Evolutionary conservation across 1,284 basidiomycete genomes (phyloP).

Genomic region (Meripilus lineatus): DNA sequence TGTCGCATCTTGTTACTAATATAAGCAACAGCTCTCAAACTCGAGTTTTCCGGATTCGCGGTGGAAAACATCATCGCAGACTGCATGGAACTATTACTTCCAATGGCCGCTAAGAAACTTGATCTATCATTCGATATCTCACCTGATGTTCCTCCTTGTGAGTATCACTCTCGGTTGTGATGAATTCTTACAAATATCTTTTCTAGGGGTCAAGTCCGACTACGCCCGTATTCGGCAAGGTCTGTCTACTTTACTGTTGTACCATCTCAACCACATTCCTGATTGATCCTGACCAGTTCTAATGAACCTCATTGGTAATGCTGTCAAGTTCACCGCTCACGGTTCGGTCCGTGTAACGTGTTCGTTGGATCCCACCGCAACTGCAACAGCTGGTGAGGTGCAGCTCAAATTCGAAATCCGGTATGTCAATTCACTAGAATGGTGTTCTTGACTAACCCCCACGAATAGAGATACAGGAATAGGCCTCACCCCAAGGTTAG

Average conservation of each 20-base stretch:
- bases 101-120: constrained; percentile 67
- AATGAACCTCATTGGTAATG: constrained; percentile 73
- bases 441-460: constrained; percentile 2
- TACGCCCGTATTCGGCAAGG: constrained; percentile 70
- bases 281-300: constrained; percentile 37
- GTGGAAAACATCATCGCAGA: constrained; percentile 71
- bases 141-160: constrained; percentile 57
- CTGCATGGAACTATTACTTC: constrained; percentile 67
- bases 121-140: constrained; percentile 69
- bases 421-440: constrained; percentile 29
- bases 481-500: constrained; percentile 47
- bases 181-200: neutral
- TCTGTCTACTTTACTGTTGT: constrained; percentile 16
- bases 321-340: constrained; percentile 63
- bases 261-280: neutral
- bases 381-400: constrained; percentile 37
- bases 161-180: constrained; percentile 12
- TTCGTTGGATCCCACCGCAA: constrained; percentile 40
- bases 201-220: constrained; percentile 62
- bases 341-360: constrained; percentile 61
- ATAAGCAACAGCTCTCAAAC: constrained; percentile 47
- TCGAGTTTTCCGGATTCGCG: constrained; percentile 60
- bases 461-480: constrained; percentile 58
- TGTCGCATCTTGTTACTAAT: neutral
- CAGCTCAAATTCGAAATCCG: constrained; percentile 60